Evolutionary conservation across 1,284 basidiomycete genomes (phyloP), one percentile per base, ranked within the genome.

Genomic region (Sanghuangporus sanghuang): DNA sequence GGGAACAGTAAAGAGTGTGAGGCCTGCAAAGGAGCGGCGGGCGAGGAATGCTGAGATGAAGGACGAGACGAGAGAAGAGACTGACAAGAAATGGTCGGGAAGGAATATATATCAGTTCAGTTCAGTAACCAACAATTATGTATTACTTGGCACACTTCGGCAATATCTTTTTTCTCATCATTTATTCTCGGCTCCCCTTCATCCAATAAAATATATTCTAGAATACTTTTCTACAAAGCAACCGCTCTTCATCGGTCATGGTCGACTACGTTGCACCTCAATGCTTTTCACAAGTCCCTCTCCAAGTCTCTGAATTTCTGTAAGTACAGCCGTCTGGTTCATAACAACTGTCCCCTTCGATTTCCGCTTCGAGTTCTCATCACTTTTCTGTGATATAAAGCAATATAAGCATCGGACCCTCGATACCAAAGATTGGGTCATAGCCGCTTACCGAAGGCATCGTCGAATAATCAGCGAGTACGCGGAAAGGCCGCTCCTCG

Each of bases 241-340:
- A 21, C 44, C 8, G 16, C 5, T 46, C 44, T 5, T n/a, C 44
- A n/a, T 32, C 2, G 27, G 27, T 46, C 44, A 46, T 12, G 16
- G 21, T 14, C 44, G 35, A 8, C 16, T 39, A 5, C 36, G 54
- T 35, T 77, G 75, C 8, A 79, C 69, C 1, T 69, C 74, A 52
- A 89, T 79, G 52, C 73, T 76, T 66, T 75, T 79, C 1, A 98
- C 76, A 50, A 98, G 71, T 0, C 91, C 92, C 35, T 78, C 71
- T 1, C 94, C 95, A 61, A 98, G 71, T 44, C 95, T 78, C 71
- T 88, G 81, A 49, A 98, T 86, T 76, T 98, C 96, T 7, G 78
- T 80, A 44, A 96, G 69, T 3, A 98, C 75, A 0, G 85, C 85
- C 8, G 75, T 73, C 70, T 85, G 82, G 73, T 98, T 96, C 63